Base-by-base conservation (phyloP, 2,329 filamentous ascomycete species). In the Sphaceloma murrayae region DNA sequence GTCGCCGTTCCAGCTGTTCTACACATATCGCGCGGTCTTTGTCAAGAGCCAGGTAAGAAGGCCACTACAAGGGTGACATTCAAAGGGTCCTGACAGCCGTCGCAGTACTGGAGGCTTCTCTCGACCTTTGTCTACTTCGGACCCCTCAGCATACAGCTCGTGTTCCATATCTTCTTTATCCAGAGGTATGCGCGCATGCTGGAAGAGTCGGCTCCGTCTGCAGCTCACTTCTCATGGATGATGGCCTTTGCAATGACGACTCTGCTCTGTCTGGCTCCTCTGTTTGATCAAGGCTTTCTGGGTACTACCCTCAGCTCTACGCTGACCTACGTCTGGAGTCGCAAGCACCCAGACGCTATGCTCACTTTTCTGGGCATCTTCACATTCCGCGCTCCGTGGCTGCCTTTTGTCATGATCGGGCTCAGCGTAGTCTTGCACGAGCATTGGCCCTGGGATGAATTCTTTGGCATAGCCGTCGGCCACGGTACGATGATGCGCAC, bases 121-220 rank as follows among this genome's bases (percentile, higher is more conserved):
- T 93, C 89, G 2, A 94, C 89, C 1, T 98, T 98, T 67, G 77
- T 96, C 58, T 98, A 96, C 69, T 96, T 96, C 60, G 91, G 91
- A 2, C 88, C 89, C 2, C 78, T 96, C 52, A 91, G 82, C 21
- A 77, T 98, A 59, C 91, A 96, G 62, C 79, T 98, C 30, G 74
- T 96, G 54, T 96, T 95, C 70, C 89, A 96, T 63, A 84, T 96
- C 62, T 98, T 95, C 74, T 98, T 98, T 67, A 80, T 95, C 47
- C 88, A 95, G 62, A 83, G 91, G 46, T 98, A 98, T 64, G 88
- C 89, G 5, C 83, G 91, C 40, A 82, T 96, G 32, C 77, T 98
- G 34, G 91, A 98, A 66, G 89, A 96, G 64, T 87, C 85, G 0
- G 87, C 87, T n/a, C 85, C 87, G 30, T 93, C 85, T 3, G 84